Conservation (phyloP, 176 grass and related monocot genomes). For the Bromus sterilis region DNA sequence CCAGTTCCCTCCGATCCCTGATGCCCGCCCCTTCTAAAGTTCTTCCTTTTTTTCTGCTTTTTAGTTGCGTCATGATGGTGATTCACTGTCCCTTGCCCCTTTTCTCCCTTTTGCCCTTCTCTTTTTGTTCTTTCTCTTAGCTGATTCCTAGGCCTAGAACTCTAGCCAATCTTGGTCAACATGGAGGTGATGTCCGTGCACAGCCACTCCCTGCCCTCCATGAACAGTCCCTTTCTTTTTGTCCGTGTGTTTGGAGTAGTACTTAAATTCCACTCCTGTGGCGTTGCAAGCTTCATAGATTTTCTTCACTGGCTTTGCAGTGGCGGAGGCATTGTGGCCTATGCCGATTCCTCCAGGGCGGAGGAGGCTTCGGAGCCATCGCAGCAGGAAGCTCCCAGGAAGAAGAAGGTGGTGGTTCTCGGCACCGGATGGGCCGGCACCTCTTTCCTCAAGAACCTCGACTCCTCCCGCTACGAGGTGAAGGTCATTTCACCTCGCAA, state of each 20-base stretch:
- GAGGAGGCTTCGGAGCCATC: constrained; percentile 25
- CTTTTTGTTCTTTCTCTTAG: background rate
- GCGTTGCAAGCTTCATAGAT: background rate
- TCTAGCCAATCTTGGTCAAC: background rate
- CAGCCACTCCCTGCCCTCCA: no score
- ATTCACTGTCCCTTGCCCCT: background rate
- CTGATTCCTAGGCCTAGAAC: background rate
- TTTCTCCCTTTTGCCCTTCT: background rate
- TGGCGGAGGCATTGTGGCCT: constrained; percentile 73
- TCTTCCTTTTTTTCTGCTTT: background rate
- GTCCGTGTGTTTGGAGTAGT: background rate
- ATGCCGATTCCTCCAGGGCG: constrained; percentile 58
- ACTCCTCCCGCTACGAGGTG: constrained; percentile 74
- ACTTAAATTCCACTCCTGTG: background rate
- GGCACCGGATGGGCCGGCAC: constrained; percentile 97
- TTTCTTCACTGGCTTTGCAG: constrained; percentile 29
- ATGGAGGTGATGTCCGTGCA: background rate
- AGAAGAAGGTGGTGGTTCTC: constrained; percentile 89
- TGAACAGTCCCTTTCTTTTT: background rate
- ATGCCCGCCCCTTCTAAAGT: background rate
- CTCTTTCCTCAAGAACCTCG: constrained; percentile 70
- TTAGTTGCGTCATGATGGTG: background rate
- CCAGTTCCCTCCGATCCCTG: background rate
- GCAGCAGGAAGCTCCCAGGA: constrained; percentile 40
- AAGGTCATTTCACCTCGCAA: constrained; percentile 90